phyloP scores from a whole-genome alignment of 129 eudicot genomes.

The Logfia minima region DNA sequence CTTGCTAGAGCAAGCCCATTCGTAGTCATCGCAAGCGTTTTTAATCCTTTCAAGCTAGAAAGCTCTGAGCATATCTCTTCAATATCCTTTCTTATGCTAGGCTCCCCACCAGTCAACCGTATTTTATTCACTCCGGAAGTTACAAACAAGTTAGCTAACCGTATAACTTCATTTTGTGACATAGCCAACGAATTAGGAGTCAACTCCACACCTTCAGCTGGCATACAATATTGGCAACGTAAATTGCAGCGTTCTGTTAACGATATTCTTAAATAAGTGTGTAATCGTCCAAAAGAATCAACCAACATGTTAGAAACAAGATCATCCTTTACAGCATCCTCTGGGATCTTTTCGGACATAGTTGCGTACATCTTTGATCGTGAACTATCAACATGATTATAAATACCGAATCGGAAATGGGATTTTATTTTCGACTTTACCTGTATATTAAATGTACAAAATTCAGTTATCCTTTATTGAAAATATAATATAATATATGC shows the following conservation, averaged over 20 bases:
- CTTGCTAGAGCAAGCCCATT: slow-evolving; percentile 72
- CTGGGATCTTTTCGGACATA: slow-evolving; percentile 50
- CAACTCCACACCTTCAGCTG: slow-evolving; percentile 93
- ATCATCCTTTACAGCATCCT: slow-evolving; percentile 46
- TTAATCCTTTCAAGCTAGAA: slow-evolving; percentile 69
- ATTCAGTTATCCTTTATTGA: neutral
- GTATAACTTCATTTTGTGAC: slow-evolving; percentile 71
- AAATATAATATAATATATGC: too few species aligned
- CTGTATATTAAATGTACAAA: slow-evolving; percentile 44
- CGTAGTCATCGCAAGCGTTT: slow-evolving; percentile 91
- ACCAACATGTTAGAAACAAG: slow-evolving; percentile 67
- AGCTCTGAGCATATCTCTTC: slow-evolving; percentile 77
- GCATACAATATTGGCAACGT: slow-evolving; percentile 99
- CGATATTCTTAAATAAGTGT: slow-evolving; percentile 90
- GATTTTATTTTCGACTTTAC: slow-evolving; percentile 41
- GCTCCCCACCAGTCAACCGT: slow-evolving; percentile 98
- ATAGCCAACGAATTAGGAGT: slow-evolving; percentile 66
- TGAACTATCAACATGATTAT: slow-evolving; percentile 31
- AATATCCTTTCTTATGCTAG: slow-evolving; percentile 79
- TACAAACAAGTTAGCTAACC: slow-evolving; percentile 80
- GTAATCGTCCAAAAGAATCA: slow-evolving; percentile 92
- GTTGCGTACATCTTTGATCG: slow-evolving; percentile 49
- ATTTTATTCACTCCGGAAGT: slow-evolving; percentile 86
- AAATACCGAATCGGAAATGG: slow-evolving; percentile 23
- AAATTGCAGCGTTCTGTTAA: slow-evolving; percentile 96